These are phyloP conservation scores for Sabuloglossum arenarium DNA, from an alignment of 495 filamentous ascomycete species.

Conservation along the genomic window DNA sequence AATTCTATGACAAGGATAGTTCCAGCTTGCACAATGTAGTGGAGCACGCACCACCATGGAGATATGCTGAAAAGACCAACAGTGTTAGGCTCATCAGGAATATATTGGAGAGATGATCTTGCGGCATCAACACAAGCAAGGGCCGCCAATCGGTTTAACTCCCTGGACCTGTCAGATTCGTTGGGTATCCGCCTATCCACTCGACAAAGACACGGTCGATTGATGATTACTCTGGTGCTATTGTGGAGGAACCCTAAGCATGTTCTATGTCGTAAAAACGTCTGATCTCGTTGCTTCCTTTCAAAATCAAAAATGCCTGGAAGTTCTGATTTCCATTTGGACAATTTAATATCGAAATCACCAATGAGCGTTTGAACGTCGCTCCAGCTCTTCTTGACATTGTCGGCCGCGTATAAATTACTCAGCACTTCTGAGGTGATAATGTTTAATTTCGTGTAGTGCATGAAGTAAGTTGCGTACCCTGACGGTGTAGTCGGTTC, in stretches of 20 bases:
- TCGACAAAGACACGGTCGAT: slow-evolving; percentile 37
- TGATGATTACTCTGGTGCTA: slow-evolving; percentile 36
- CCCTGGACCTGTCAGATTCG: slow-evolving; percentile 21
- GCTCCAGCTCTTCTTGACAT: slow-evolving; percentile 31
- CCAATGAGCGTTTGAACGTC: slow-evolving; percentile 36
- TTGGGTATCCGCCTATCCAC: slow-evolving; percentile 24
- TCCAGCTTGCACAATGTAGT: slow-evolving; percentile 40
- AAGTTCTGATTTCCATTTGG: slow-evolving; percentile 31
- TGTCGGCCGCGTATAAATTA: slow-evolving; percentile 35
- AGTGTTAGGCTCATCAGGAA: slow-evolving; percentile 24
- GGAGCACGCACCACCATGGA: slow-evolving; percentile 43
- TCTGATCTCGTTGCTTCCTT: slow-evolving; percentile 6
- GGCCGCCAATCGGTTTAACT: slow-evolving; percentile 30
- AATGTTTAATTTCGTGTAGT: slow-evolving; percentile 27
- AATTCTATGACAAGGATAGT: slow-evolving; percentile 35
- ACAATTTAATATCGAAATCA: slow-evolving; percentile 27
- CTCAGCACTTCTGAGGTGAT: slow-evolving; percentile 34
- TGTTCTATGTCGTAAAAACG: slow-evolving; percentile 14
- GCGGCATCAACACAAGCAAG: slow-evolving; percentile 37
- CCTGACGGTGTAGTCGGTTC: slow-evolving; percentile 5
- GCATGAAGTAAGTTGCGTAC: slow-evolving; percentile 26
- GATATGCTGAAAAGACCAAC: slow-evolving; percentile 24
- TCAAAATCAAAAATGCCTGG: slow-evolving; percentile 29
- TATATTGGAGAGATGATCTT: slow-evolving; percentile 27
- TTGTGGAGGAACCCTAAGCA: slow-evolving; percentile 29